Evolutionary conservation across 345 rosid genomes (phyloP).

Genomic region (Cardamine resedifolia): DNA sequence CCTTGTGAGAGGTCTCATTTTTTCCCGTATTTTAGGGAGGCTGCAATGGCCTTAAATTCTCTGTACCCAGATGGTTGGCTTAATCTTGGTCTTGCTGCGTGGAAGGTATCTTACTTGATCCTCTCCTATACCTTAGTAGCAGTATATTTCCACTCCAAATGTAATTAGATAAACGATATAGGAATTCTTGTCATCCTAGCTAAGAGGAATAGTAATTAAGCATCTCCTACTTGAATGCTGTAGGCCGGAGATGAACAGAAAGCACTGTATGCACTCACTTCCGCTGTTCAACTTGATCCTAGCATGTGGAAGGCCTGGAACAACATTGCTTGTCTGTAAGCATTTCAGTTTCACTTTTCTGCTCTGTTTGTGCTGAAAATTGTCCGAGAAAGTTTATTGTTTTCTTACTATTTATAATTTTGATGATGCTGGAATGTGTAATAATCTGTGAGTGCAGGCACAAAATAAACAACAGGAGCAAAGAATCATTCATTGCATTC

Average conservation of each 20-base stretch:
- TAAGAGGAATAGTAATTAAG: conserved; percentile 12
- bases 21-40: conserved; percentile 57
- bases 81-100: conserved; percentile 93
- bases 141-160: conserved; percentile 3
- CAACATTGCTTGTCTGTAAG: conserved; percentile 94
- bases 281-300: conserved; percentile 94
- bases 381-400: not conserved
- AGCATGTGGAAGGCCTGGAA: conserved; percentile 98
- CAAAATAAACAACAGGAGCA: conserved; percentile 80
- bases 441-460: conserved; percentile 52
- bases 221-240: conserved; percentile 22
- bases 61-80: conserved; percentile 94
- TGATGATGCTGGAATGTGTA: not conserved
- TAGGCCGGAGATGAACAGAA: conserved; percentile 86
- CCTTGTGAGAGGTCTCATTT: conserved; percentile 12
- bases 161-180: not conserved
- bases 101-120: conserved; percentile 58
- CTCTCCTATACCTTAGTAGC: conserved; percentile 7
- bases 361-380: conserved; percentile 18
- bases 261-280: conserved; percentile 83
- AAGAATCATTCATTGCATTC: conserved; percentile 86
- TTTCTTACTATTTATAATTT: conserved; percentile 13
- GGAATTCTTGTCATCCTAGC: not conserved
- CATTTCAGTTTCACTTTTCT: conserved; percentile 21
- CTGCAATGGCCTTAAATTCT: conserved; percentile 92